phyloP scores from a whole-genome alignment of 306 rosid genomes.

The Rubus parviflorus region DNA sequence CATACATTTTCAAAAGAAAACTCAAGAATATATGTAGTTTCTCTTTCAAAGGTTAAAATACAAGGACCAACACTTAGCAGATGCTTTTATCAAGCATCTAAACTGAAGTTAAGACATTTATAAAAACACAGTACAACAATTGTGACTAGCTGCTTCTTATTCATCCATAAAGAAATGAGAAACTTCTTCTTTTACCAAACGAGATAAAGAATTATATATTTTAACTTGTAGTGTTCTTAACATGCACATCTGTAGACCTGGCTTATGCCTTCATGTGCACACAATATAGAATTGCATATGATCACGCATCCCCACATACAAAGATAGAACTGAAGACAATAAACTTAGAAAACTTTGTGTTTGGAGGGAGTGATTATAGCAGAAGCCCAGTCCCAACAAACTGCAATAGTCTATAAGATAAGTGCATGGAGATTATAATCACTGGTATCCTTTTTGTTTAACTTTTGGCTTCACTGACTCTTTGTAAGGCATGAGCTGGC shows the following conservation, averaged over 20 bases:
- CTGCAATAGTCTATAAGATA: not conserved
- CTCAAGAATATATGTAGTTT: not conserved
- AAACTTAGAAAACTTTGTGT: not conserved
- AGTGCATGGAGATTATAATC: not conserved
- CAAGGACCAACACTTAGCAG: not conserved
- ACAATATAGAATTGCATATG: not conserved
- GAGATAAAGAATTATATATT: no score
- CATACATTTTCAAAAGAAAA: not conserved
- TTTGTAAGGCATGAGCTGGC: not conserved
- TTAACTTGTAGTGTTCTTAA: not conserved
- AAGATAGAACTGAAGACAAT: no score
- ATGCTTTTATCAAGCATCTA: not conserved
- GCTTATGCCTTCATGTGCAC: not conserved
- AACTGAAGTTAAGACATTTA: no score
- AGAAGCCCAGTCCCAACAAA: not conserved
- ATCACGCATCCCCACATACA: no score
- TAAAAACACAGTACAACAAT: no score
- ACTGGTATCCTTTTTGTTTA: not conserved
- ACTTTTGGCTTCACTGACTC: not conserved
- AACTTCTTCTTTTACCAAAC: no score
- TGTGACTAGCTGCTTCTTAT: no score
- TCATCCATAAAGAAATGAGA: no score
- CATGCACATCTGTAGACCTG: not conserved
- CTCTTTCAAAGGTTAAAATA: not conserved
- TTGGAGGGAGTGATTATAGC: not conserved